phyloP scores from a whole-genome alignment of 179 eudicot genomes.

The Camellia oleifera region DNA sequence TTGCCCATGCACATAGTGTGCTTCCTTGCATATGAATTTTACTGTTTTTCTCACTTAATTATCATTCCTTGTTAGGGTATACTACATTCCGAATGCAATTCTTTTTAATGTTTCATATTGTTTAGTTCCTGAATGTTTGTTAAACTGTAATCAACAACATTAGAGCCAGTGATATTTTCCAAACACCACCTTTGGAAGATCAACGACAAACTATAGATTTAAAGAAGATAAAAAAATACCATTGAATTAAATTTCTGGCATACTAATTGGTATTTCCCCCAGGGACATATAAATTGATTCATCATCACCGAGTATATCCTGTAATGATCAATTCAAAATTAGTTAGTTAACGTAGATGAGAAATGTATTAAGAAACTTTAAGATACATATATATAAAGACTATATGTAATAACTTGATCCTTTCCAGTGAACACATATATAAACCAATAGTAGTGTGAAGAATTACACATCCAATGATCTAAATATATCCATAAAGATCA shows the following conservation, averaged over 20 bases:
- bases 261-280: constrained; percentile 97
- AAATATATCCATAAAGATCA: neutral
- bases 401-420: neutral
- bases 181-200: constrained; percentile 24
- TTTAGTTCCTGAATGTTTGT: neutral
- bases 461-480: neutral
- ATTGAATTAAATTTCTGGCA: constrained; percentile 46
- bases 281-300: constrained; percentile 86
- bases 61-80: neutral
- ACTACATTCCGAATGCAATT: neutral
- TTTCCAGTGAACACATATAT: neutral
- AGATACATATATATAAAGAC: neutral
- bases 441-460: neutral
- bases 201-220: constrained; percentile 21
- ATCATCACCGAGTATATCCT: constrained; percentile 88
- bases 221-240: constrained; percentile 39
- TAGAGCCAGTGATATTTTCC: neutral
- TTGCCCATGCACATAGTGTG: constrained; percentile 1
- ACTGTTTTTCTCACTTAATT: neutral
- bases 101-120: neutral
- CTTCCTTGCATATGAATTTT: neutral
- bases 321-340: constrained; percentile 30
- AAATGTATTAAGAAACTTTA: constrained; percentile 3
- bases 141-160: neutral
- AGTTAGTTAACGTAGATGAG: constrained; percentile 10